Percentiles rank a stretch among this genome's conserved stretches.
These are phyloP conservation scores for Lablab purpureus DNA, from an alignment of 306 rosid species.

Conservation along the genomic window DNA sequence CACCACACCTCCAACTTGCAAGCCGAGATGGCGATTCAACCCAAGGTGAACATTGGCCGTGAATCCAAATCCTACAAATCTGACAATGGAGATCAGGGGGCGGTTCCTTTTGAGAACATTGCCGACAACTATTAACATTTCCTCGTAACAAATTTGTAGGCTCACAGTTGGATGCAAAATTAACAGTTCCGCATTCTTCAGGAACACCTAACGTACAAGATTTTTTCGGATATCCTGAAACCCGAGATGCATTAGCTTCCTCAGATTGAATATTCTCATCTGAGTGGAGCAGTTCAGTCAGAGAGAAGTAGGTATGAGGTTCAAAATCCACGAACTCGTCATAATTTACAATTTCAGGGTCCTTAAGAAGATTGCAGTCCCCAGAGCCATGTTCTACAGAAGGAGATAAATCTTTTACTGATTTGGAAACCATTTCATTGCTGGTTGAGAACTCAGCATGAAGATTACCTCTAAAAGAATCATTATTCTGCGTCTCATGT, in stretches of 20 bases:
- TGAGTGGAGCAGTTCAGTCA: conserved; percentile 21
- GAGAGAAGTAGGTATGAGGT: conserved; percentile 31
- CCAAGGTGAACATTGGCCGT: conserved; percentile 46
- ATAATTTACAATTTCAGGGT: conserved; percentile 12
- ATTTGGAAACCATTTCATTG: conserved; percentile 44
- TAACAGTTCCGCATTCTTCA: conserved; percentile 19
- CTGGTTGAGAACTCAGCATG: conserved; percentile 38
- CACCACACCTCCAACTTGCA: conserved; percentile 44
- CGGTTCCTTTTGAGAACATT: conserved; percentile 37
- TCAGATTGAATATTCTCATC: conserved; percentile 22
- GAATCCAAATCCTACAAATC: conserved; percentile 43
- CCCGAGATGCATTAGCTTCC: not conserved
- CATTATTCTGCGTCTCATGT: conserved; percentile 64
- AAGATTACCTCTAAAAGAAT: conserved; percentile 46
- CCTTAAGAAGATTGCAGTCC: conserved; percentile 4
- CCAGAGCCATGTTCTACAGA: conserved; percentile 2
- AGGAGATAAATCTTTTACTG: conserved; percentile 47
- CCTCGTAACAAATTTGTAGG: conserved; percentile 24
- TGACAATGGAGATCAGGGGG: conserved; percentile 41
- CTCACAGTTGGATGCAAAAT: not conserved
- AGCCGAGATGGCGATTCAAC: conserved; percentile 40
- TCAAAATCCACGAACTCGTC: conserved; percentile 3
- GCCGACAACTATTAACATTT: conserved; percentile 27
- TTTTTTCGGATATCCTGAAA: conserved; percentile 18
- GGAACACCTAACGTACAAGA: conserved; percentile 26